Evolutionary conservation across 1,139 yeast genomes (phyloP).

Genomic region (Suhomyces coccinellae): DNA sequence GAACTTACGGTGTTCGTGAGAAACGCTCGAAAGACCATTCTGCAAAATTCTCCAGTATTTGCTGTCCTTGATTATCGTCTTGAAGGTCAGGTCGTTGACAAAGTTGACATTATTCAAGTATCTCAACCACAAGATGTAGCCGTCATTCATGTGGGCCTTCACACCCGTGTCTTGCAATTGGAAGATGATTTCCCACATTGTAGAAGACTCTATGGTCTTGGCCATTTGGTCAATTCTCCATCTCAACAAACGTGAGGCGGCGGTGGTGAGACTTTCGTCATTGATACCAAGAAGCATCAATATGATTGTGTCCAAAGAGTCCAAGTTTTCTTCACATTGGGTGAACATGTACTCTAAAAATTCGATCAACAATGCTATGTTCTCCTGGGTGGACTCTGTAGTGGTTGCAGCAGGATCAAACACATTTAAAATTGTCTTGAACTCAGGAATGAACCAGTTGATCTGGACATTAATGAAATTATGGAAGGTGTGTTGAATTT

Average conservation of each 20-base stretch:
- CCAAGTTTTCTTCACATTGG: constrained; percentile 5
- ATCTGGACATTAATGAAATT: constrained; percentile 17
- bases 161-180: constrained; percentile 29
- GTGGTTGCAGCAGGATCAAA: background rate
- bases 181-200: constrained; percentile 50
- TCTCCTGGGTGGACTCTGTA: constrained; percentile 10
- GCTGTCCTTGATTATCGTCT: constrained; percentile 28
- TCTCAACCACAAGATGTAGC: constrained; percentile 58
- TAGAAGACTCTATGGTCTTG: constrained; percentile 21
- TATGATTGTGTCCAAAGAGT: constrained; percentile 27
- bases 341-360: constrained; percentile 22
- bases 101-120: constrained; percentile 34
- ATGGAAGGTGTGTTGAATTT: constrained; percentile 16
- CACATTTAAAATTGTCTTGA: constrained; percentile 9
- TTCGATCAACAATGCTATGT: constrained; percentile 12
- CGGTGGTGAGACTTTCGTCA: constrained; percentile 33
- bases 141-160: constrained; percentile 41
- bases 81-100: constrained; percentile 26
- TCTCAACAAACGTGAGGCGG: constrained; percentile 41
- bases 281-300: constrained; percentile 32
- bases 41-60: constrained; percentile 65
- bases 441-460: constrained; percentile 25
- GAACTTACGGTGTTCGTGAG: constrained; percentile 73
- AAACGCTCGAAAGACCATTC: constrained; percentile 51
- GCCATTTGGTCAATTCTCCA: constrained; percentile 47